Evolutionary conservation across 1,284 basidiomycete species (phyloP), one percentile per base, ranked within the genome.

Genomic region (Ganoderma leucocontextum): DNA sequence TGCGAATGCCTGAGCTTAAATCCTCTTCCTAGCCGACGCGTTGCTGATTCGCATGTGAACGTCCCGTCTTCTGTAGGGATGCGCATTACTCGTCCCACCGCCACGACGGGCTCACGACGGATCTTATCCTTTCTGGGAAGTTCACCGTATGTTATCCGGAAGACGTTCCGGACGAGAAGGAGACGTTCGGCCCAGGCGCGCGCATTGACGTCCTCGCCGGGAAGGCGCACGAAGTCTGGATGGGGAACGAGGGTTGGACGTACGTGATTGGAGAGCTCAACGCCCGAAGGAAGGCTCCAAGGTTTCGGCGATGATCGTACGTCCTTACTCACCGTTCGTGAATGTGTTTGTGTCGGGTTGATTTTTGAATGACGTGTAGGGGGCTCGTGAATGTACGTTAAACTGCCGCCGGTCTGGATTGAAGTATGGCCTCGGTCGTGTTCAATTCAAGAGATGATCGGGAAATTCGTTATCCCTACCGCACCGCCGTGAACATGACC

Each of bases 191-290:
- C 1, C 74, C 75, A 38, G 78, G 78, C 0, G 74, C 74, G n/a
- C 73, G 79, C 49, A 75, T 80, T 38, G 79, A 80, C 65, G 77
- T 80, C 4, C 75, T 75, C 13, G 78, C 76, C 1, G 72, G 71
- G 22, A 76, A 76, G 62, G 66, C 76, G 47, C 79, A 80, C 62
- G 79, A 80, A 68, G 77, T 79, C 1, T 80, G 79, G 78, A 77
- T 80, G 60, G 79, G 78, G 17, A 69, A 73, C 38, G 72, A 76
- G 36, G 79, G 78, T 19, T 80, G 79, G 67, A 80, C 75, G 39
- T 78, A 79, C 67, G 77, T 80, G 53, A 78, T 80, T 39, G 79
- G 79, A 7, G 78, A 80, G 22, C 39, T 60, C n/a, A 29, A 39
- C 25, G 36, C 5, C 47, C 47, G 33, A 36, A 4, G 35, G 33